Conservation (phyloP, 345 rosid genomes). For the Hibiscus trionum region DNA sequence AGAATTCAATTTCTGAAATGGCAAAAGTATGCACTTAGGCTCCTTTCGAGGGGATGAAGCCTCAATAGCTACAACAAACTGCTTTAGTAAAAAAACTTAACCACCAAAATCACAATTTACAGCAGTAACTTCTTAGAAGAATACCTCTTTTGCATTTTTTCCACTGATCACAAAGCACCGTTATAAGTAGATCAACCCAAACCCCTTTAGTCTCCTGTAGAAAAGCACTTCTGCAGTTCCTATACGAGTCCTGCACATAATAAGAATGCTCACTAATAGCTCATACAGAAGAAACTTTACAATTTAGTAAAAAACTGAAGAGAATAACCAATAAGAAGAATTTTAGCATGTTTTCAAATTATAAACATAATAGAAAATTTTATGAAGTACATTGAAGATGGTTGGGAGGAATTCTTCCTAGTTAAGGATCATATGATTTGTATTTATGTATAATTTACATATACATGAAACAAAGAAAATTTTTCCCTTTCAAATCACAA, state of each 20-base stretch:
- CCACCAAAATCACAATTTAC: constrained; percentile 10
- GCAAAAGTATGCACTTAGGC: constrained; percentile 69
- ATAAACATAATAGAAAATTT: not conserved
- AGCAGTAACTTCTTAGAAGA: constrained; percentile 9
- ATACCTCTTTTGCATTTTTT: constrained; percentile 90
- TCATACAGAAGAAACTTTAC: not conserved
- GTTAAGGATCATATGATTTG: not conserved
- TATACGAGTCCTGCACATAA: constrained; percentile 58
- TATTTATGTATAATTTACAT: not conserved
- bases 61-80: constrained; percentile 61
- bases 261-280: not conserved
- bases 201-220: constrained; percentile 56
- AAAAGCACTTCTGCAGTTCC: constrained; percentile 44
- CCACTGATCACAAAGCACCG: constrained; percentile 81
- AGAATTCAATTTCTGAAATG: constrained; percentile 37
- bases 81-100: constrained; percentile 11
- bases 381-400: not conserved
- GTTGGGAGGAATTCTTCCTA: not conserved
- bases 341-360: not conserved
- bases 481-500: not conserved
- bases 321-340: not conserved
- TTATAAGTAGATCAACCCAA: constrained; percentile 76
- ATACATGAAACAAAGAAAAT: not conserved
- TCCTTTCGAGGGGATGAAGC: constrained; percentile 80
- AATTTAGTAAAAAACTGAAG: not conserved